Evolutionary conservation across 306 rosid genomes (phyloP).

Genomic region (Malus orientalis): DNA sequence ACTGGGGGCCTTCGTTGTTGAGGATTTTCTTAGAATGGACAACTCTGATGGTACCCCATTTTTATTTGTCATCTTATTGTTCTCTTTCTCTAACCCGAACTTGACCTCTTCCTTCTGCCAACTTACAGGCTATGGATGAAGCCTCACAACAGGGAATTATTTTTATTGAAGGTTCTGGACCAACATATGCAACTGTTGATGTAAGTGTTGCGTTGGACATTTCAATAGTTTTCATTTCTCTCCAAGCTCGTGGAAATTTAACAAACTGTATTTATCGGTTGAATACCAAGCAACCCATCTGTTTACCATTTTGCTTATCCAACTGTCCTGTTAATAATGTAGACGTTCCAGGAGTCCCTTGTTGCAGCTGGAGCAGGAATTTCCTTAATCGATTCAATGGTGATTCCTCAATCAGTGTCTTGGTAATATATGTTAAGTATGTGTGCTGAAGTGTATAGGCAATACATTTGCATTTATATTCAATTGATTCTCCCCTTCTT

Average conservation of each 20-base stretch:
- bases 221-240: not conserved
- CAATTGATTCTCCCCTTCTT: conserved; percentile 1
- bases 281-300: too few species aligned
- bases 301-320: conserved; percentile 6
- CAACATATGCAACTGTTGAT: conserved; percentile 87
- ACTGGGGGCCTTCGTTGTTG: too few species aligned
- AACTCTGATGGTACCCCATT: too few species aligned
- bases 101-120: not conserved
- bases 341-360: conserved; percentile 82
- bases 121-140: conserved; percentile 62
- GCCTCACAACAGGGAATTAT: conserved; percentile 69
- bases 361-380: conserved; percentile 88
- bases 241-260: too few species aligned
- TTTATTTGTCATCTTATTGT: not conserved
- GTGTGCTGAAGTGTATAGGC: not conserved
- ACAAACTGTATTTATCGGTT: too few species aligned
- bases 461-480: not conserved
- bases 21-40: too few species aligned
- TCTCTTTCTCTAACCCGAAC: not conserved
- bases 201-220: conserved; percentile 33
- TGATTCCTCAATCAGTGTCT: conserved; percentile 55
- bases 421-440: conserved; percentile 16
- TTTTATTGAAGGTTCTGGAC: conserved; percentile 75
- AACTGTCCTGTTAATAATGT: conserved; percentile 40
- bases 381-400: conserved; percentile 87